Evolutionary conservation across 2,329 filamentous ascomycete species (phyloP).

Genomic region (Fusarium zealandicum): DNA sequence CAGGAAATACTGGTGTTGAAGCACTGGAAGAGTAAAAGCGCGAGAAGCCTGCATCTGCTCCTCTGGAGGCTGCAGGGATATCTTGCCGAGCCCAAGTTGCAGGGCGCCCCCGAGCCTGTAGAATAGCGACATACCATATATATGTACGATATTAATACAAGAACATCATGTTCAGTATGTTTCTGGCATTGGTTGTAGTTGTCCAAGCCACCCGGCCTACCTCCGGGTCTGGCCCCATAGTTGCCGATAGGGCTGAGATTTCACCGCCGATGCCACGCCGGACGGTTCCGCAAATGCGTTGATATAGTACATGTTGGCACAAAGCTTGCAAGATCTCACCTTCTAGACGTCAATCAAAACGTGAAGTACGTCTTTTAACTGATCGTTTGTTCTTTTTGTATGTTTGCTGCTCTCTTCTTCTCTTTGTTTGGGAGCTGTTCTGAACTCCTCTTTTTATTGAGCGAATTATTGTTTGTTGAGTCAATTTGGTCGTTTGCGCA

Average conservation of each 20-base stretch:
- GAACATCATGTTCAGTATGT: not conserved
- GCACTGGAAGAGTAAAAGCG: constrained; percentile 48
- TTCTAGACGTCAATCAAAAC: no score
- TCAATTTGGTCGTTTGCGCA: constrained; percentile 6
- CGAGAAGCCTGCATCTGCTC: constrained; percentile 55
- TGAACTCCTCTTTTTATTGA: constrained; percentile 3
- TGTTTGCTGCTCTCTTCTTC: not conserved
- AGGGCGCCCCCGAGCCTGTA: not conserved
- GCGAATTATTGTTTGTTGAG: constrained; percentile 28
- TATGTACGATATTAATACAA: not conserved
- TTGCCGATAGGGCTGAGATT: constrained; percentile 12
- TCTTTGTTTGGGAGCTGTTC: not conserved
- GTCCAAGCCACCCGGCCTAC: constrained; percentile 2
- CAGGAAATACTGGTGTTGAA: constrained; percentile 54
- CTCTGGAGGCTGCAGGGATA: constrained; percentile 69
- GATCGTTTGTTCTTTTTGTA: not conserved
- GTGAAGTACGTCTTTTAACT: no score
- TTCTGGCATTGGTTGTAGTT: not conserved
- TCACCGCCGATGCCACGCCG: constrained; percentile 13
- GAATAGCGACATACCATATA: constrained; percentile 6
- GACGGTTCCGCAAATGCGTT: not conserved
- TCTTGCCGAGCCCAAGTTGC: constrained; percentile 40
- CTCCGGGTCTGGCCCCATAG: constrained; percentile 15
- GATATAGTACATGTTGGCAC: no score
- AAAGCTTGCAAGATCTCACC: no score